These are phyloP conservation scores for Endotrypanum monterogeii DNA, from an alignment of 208 protist genomes.

Conservation along the genomic window DNA sequence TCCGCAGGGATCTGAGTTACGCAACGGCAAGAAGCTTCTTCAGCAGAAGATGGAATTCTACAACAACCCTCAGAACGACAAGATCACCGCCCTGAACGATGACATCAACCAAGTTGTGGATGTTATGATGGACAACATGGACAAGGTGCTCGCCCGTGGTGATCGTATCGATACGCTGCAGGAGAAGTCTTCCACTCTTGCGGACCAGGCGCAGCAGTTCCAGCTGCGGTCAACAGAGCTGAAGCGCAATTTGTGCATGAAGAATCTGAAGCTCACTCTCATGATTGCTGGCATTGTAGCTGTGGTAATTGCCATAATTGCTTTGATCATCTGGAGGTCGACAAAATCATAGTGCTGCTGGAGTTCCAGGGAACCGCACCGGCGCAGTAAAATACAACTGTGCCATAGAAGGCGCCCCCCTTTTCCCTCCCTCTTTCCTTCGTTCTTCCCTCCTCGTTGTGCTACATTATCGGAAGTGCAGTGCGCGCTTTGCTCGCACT, in stretches of 20 bases:
- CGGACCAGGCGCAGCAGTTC: slow-evolving; percentile 86
- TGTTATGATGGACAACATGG: slow-evolving; percentile 95
- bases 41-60: slow-evolving; percentile 95
- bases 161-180: slow-evolving; percentile 87
- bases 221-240: slow-evolving; percentile 83
- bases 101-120: slow-evolving; percentile 92
- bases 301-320: slow-evolving; percentile 83
- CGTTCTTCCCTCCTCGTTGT: too few species aligned
- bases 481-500: background rate
- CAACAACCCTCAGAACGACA: slow-evolving; percentile 92
- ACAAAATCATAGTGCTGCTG: slow-evolving; percentile 76
- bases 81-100: slow-evolving; percentile 88
- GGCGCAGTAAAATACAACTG: background rate
- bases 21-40: slow-evolving; percentile 91
- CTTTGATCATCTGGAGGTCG: slow-evolving; percentile 86
- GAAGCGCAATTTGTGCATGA: slow-evolving; percentile 90
- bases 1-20: slow-evolving; percentile 61
- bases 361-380: background rate
- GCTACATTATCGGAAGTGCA: too few species aligned
- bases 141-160: slow-evolving; percentile 88
- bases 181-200: slow-evolving; percentile 83
- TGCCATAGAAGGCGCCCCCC: too few species aligned
- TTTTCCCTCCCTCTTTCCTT: background rate
- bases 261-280: slow-evolving; percentile 90
- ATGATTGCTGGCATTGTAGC: slow-evolving; percentile 73